phyloP scores from a whole-genome alignment of 805 yeast species.

The Naumovozyma dairenensis region DNA sequence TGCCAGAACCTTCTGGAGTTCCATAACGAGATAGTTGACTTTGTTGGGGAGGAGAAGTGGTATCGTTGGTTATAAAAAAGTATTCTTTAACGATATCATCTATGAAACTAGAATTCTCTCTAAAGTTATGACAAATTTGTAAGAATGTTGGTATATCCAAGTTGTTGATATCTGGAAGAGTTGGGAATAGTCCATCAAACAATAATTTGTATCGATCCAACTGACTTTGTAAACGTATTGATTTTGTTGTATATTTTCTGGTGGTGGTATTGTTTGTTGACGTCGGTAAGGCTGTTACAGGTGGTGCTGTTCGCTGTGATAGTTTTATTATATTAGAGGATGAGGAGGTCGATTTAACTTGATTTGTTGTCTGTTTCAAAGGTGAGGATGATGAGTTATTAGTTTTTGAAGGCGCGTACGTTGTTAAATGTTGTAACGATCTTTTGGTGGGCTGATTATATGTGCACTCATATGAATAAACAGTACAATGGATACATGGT shows the following conservation, averaged over 20 bases:
- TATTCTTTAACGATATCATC: conserved; percentile 21
- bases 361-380: too few relatives aligned
- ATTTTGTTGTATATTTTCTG: conserved; percentile 8
- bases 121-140: conserved; percentile 18
- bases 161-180: conserved; percentile 18
- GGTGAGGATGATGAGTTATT: too few relatives aligned
- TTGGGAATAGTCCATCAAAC: conserved; percentile 20
- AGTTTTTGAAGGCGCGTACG: not conserved
- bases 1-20: not conserved
- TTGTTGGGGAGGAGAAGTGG: conserved; percentile 1
- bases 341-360: not conserved
- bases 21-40: conserved; percentile 5
- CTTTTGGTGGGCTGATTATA: conserved; percentile 62
- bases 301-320: not conserved
- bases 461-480: conserved; percentile 74
- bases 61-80: conserved; percentile 10
- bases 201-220: conserved; percentile 16
- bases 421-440: conserved; percentile 1
- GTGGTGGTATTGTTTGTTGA: conserved; percentile 1
- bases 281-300: not conserved
- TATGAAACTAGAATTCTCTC: conserved; percentile 7
- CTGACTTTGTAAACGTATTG: conserved; percentile 11
- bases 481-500: conserved; percentile 83
- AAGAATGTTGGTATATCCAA: conserved; percentile 21
- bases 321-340: not conserved